phyloP scores from a whole-genome alignment of 768 basidiomycete species.

The Rhodotorula graminis region DNA sequence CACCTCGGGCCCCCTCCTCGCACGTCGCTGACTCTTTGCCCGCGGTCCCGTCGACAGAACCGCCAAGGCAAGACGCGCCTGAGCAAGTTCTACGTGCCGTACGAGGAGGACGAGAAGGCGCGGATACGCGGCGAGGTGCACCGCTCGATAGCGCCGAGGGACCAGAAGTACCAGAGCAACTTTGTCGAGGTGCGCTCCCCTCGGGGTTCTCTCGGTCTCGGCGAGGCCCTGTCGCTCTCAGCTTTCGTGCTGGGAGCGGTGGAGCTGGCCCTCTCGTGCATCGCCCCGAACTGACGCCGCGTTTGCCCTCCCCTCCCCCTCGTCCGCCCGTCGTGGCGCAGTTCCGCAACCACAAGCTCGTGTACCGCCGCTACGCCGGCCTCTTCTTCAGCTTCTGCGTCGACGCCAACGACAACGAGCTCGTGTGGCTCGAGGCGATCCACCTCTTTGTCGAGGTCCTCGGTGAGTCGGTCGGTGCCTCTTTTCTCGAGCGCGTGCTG shows the following conservation, averaged over 20 bases:
- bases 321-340: slow-evolving; percentile 45
- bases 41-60: slow-evolving; percentile 57
- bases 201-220: neutral
- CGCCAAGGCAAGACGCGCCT: slow-evolving; percentile 95
- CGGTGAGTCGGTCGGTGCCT: slow-evolving; percentile 55
- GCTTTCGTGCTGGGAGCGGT: too few relatives aligned
- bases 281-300: too few relatives aligned
- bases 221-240: neutral
- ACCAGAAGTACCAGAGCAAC: slow-evolving; percentile 98
- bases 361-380: slow-evolving; percentile 93
- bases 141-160: slow-evolving; percentile 86
- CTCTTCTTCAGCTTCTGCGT: slow-evolving; percentile 97
- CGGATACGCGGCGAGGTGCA: slow-evolving; percentile 92
- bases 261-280: too few relatives aligned
- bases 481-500: neutral
- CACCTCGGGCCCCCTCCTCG: neutral
- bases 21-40: neutral
- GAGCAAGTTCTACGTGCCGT: slow-evolving; percentile 92
- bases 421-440: slow-evolving; percentile 94
- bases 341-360: slow-evolving; percentile 97
- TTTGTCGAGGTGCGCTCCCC: slow-evolving; percentile 78
- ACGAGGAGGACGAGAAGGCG: slow-evolving; percentile 98
- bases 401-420: slow-evolving; percentile 95
- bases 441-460: slow-evolving; percentile 97
- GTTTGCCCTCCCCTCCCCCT: neutral